Conservation (phyloP, 2,329 filamentous ascomycete species). For the Ceratocystis alfenasii region DNA sequence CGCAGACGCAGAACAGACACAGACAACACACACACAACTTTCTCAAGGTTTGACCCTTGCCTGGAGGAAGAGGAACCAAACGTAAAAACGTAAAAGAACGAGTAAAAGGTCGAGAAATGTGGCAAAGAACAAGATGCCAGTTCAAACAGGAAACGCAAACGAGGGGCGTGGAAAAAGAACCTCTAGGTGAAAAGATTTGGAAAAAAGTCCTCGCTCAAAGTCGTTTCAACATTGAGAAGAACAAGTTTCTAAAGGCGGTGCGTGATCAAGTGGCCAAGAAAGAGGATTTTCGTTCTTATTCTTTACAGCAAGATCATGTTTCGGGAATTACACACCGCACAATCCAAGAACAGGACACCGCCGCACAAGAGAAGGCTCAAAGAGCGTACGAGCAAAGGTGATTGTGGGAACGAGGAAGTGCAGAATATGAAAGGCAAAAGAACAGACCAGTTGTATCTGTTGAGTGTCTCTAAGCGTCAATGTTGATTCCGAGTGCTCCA, state of each 20-base stretch:
- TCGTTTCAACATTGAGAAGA: neutral
- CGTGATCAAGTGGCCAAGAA: conserved; percentile 11
- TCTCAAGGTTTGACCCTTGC: conserved; percentile 12
- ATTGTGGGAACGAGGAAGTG: neutral
- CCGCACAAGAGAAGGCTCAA: neutral
- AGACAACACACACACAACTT: neutral
- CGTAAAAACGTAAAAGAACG: conserved; percentile 3
- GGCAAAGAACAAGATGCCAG: neutral
- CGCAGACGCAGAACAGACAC: conserved; percentile 5
- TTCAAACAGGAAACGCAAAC: neutral
- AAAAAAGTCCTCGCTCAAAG: neutral
- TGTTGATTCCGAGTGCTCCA: no score
- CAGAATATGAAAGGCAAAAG: neutral
- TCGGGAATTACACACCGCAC: neutral
- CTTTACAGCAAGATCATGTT: conserved; percentile 8
- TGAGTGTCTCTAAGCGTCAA: no score
- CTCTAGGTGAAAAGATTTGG: neutral
- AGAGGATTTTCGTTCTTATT: conserved; percentile 1
- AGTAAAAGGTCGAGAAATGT: conserved; percentile 8
- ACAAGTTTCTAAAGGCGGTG: conserved; percentile 12
- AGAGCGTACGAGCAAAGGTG: neutral
- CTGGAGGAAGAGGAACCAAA: neutral
- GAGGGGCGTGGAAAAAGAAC: neutral
- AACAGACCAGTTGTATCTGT: no score
- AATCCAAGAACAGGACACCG: neutral